Conservation (phyloP, 2,329 filamentous ascomycete species). For the Beauveria varroae region DNA sequence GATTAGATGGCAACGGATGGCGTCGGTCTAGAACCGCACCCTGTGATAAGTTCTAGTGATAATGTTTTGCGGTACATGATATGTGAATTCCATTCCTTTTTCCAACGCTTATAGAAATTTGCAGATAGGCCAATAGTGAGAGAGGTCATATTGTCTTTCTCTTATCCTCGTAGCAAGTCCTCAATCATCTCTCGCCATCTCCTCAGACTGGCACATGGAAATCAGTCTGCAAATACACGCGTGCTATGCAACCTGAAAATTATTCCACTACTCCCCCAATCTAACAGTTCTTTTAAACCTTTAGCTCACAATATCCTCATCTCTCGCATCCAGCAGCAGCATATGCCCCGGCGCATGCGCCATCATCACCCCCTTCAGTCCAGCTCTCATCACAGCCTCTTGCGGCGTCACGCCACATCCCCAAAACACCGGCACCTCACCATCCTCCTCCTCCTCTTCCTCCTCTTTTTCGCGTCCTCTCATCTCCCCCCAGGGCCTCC, state of each 20-base stretch:
- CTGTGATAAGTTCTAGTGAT: too few relatives aligned
- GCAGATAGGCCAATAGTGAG: too few relatives aligned
- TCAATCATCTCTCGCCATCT: too few relatives aligned
- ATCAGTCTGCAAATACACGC: neutral
- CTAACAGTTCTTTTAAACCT: neutral
- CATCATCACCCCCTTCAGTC: conserved; percentile 48
- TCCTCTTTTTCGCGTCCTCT: neutral
- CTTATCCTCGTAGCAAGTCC: too few relatives aligned
- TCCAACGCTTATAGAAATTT: too few relatives aligned
- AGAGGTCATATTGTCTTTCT: too few relatives aligned
- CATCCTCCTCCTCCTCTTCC: conserved; percentile 24
- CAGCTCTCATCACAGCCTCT: conserved; percentile 51
- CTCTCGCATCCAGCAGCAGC: conserved; percentile 47
- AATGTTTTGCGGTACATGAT: too few relatives aligned
- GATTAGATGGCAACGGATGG: too few relatives aligned
- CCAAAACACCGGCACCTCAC: conserved; percentile 50
- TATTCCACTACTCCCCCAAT: neutral
- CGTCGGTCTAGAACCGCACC: too few relatives aligned
- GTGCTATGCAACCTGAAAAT: neutral
- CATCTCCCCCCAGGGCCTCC: conserved; percentile 22
- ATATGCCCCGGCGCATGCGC: conserved; percentile 56
- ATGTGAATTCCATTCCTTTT: too few relatives aligned
- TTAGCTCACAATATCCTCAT: conserved; percentile 27
- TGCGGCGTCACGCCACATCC: conserved; percentile 61
- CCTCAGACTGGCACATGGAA: too few relatives aligned